Base-by-base conservation (phyloP, 257 asterid species). In the Nicotiana noctiflora region DNA sequence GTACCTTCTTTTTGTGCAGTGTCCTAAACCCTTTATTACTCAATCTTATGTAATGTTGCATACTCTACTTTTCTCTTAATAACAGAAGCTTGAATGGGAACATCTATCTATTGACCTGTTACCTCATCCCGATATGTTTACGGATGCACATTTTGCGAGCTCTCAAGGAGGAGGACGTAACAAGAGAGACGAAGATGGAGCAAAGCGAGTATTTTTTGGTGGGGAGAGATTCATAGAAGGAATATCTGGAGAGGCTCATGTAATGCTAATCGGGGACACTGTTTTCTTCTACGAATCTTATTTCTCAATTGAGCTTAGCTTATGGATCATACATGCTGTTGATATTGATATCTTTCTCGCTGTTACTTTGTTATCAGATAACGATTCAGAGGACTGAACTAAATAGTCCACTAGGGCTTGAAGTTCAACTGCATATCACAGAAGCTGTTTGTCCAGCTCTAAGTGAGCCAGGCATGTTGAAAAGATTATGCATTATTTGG, bases 51-150 rank as follows among this genome's bases (percentile, higher is more conserved):
- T 74, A 12, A 0, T 49, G 44, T 74, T 74, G 40, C 44, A 74
- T 74, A 60, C 49, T 8, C 61, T 74, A 49, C 61, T 74, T 53
- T 79, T 81, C 52, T 81, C 77, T 72, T 79, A 75, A 82, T 19
- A 64, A 56, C 99, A 95, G 99, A 93, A 94, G 88, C 98, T 96
- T 85, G 93, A 94, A 88, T 96, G 99, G 99, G 98, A 90, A 80
- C 88, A 90, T 86, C 87, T 96, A 85, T 96, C 97, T 81, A 83
- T 96, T 79, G 99, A 96, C 86, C 98, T 96, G 83, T 89, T 94
- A 82, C 99, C 99, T 77, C 99, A 96, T 87, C 99, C 99, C 7
- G 98, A 96, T 89, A 96, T 94, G 98, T 96, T 96, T 78, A 34
- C 83, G 46, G 98, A 94, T 77, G 90, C 97, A 23, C 84, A 87